Conservation (phyloP, 495 filamentous ascomycete genomes). For the Melanomma pulvis-pyrius region DNA sequence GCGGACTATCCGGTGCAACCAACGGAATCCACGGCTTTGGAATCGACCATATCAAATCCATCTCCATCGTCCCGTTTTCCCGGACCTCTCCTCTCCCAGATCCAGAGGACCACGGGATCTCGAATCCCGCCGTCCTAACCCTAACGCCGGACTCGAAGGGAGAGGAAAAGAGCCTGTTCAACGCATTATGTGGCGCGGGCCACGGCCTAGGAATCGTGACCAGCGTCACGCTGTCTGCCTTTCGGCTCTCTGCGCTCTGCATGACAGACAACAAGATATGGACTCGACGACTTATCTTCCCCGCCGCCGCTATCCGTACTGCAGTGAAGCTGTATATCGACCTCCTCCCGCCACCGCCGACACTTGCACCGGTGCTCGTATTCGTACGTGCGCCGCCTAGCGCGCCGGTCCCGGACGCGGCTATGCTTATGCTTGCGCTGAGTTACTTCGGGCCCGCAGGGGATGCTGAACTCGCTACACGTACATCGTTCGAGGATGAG, state of each 20-base stretch:
- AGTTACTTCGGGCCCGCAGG: slow-evolving; percentile 14
- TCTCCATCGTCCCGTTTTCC: slow-evolving; percentile 13
- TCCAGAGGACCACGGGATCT: no score
- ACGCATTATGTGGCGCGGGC: slow-evolving; percentile 23
- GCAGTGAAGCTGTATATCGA: slow-evolving; percentile 10
- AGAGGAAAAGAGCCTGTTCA: slow-evolving; percentile 12
- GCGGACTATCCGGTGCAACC: background rate
- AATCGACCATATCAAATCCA: slow-evolving; percentile 18
- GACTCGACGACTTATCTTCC: slow-evolving; percentile 24
- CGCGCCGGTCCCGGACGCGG: slow-evolving; percentile 15
- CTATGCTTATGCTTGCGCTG: slow-evolving; percentile 21
- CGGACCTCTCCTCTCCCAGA: background rate
- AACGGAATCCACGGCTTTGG: slow-evolving; percentile 21
- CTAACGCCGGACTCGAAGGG: slow-evolving; percentile 2
- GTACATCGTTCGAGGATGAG: background rate
- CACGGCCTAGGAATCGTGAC: slow-evolving; percentile 26
- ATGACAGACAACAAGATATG: slow-evolving; percentile 24
- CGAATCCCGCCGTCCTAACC: background rate
- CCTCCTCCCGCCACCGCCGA: slow-evolving; percentile 5
- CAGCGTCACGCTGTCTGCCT: slow-evolving; percentile 21
- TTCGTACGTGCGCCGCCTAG: slow-evolving; percentile 26
- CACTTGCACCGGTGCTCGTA: slow-evolving; percentile 6
- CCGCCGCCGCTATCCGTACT: background rate
- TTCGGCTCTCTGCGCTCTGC: slow-evolving; percentile 7
- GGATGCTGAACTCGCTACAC: slow-evolving; percentile 1